Evolutionary conservation across 768 basidiomycete genomes (phyloP).

Genomic region (Tremella yokohamensis): DNA sequence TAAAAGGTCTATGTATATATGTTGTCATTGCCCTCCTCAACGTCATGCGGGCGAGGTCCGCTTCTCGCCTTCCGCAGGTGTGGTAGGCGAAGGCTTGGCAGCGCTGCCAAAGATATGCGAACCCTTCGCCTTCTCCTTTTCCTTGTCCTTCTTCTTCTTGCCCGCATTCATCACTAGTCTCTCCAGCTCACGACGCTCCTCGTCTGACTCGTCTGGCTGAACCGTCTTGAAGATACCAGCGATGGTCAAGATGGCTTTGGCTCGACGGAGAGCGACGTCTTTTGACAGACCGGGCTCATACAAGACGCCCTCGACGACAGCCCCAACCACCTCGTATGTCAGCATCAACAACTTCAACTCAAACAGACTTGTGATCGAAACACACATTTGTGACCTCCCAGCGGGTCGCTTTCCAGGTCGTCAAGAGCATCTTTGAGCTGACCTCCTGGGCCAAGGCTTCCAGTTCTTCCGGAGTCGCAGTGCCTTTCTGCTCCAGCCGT

Average conservation of each 20-base stretch:
- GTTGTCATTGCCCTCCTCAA: too few species aligned
- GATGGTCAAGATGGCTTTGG: constrained; percentile 83
- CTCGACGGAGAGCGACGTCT: constrained; percentile 68
- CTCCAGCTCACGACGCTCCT: constrained; percentile 90
- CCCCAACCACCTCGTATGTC: constrained; percentile 22
- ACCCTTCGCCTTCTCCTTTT: constrained; percentile 31
- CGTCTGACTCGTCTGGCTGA: constrained; percentile 82
- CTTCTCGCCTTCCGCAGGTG: too few species aligned
- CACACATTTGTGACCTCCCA: constrained; percentile 92
- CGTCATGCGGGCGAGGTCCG: too few species aligned
- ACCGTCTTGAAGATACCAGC: constrained; percentile 86
- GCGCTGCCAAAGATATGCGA: too few species aligned
- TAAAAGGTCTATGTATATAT: too few species aligned
- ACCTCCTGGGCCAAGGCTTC: constrained; percentile 85
- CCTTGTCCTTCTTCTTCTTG: constrained; percentile 49
- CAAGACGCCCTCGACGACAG: constrained; percentile 79
- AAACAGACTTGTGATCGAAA: constrained; percentile 25
- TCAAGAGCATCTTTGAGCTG: constrained; percentile 92
- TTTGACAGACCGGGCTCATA: constrained; percentile 75
- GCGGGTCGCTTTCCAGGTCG: constrained; percentile 95
- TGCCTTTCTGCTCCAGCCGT: constrained; percentile 81
- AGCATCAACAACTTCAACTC: background rate
- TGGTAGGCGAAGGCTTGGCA: too few species aligned
- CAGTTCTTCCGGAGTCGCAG: constrained; percentile 77
- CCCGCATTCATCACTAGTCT: constrained; percentile 50